Evolutionary conservation across 805 yeast genomes (phyloP).

Genomic region (Helenozyma rhizophorensis): DNA sequence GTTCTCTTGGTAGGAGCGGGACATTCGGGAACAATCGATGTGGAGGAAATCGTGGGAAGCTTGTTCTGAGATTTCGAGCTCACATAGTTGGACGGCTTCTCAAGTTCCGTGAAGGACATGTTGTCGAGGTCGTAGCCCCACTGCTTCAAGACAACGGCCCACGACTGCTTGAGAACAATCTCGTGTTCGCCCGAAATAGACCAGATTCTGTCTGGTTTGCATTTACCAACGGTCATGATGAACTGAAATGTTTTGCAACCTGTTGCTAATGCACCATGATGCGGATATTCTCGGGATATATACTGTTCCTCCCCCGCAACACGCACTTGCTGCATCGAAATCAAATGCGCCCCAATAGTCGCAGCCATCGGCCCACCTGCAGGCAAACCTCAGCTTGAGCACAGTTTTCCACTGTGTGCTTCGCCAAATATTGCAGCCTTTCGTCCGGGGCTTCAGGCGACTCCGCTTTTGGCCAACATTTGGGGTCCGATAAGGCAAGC

Average conservation of each 20-base stretch:
- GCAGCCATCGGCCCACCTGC: no score
- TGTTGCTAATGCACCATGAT: neutral
- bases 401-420: no score
- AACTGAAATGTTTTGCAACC: neutral
- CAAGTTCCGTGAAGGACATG: constrained; percentile 9
- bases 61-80: constrained; percentile 10
- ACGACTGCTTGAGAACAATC: constrained; percentile 58
- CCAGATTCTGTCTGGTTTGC: constrained; percentile 16
- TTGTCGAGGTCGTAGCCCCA: constrained; percentile 15
- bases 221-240: constrained; percentile 2
- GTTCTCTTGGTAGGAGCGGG: constrained; percentile 11
- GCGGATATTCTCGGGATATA: neutral
- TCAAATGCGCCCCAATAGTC: no score
- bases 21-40: constrained; percentile 6
- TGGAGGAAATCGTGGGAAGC: constrained; percentile 9
- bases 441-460: no score
- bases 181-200: constrained; percentile 50
- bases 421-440: no score
- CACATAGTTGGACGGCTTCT: constrained; percentile 6
- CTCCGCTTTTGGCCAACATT: no score
- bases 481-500: no score
- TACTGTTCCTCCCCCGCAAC: neutral
- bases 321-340: no score
- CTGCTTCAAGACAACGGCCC: constrained; percentile 59
- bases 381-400: no score